Conservation (phyloP, 129 eudicot genomes). For the Apium graveolens region DNA sequence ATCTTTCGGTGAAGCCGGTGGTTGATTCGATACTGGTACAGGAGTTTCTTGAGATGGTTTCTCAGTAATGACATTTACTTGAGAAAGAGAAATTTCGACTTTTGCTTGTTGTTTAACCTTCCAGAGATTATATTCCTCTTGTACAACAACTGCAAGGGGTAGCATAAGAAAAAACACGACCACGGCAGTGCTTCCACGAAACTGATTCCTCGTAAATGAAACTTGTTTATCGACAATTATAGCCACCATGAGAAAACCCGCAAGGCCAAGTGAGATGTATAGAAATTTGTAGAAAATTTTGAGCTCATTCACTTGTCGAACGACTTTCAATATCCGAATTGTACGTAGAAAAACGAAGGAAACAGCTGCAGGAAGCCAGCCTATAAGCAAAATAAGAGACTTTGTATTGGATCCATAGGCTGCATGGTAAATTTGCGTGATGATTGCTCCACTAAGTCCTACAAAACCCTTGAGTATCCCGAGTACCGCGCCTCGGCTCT, state of each 20-base stretch:
- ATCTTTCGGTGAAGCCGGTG: not conserved
- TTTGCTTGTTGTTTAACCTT: slow-evolving; percentile 19
- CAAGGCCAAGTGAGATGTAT: slow-evolving; percentile 66
- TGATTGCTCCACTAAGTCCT: slow-evolving; percentile 84
- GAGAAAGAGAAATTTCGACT: slow-evolving; percentile 6
- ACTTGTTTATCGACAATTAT: slow-evolving; percentile 35
- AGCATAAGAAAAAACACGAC: slow-evolving; percentile 48
- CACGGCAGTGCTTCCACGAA: slow-evolving; percentile 30
- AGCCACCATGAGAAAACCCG: slow-evolving; percentile 60
- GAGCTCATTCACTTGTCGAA: slow-evolving; percentile 42
- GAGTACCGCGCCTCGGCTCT: slow-evolving; percentile 72
- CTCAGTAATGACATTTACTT: slow-evolving; percentile 29
- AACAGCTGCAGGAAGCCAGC: slow-evolving; percentile 68
- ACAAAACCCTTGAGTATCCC: slow-evolving; percentile 84
- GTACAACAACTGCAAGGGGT: slow-evolving; percentile 40
- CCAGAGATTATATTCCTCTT: slow-evolving; percentile 43
- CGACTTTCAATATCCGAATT: slow-evolving; percentile 50
- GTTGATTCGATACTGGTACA: slow-evolving; percentile 9
- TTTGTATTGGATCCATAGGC: slow-evolving; percentile 39
- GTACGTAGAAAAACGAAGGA: slow-evolving; percentile 58
- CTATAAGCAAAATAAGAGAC: slow-evolving; percentile 63
- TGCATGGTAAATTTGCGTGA: slow-evolving; percentile 60
- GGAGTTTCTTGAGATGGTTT: slow-evolving; percentile 16
- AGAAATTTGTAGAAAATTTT: slow-evolving; percentile 53
- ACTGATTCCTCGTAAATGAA: slow-evolving; percentile 33